phyloP scores from a whole-genome alignment of 371 early-diverging fungal species.

The Mucor velutinosus region DNA sequence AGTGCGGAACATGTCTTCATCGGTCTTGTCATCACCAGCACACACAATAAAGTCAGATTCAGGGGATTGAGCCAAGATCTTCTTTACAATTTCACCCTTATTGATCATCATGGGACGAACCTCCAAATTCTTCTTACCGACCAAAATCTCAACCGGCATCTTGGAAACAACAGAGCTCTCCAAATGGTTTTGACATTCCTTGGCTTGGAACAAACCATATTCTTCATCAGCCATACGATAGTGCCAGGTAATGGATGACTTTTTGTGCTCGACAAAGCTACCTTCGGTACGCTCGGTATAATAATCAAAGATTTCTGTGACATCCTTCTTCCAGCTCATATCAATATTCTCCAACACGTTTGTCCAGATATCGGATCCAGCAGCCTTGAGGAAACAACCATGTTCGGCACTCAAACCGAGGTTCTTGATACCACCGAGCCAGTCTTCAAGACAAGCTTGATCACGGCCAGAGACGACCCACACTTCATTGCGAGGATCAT shows the following conservation, averaged over 20 bases:
- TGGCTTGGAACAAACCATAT: constrained; percentile 79
- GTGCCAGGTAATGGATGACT: constrained; percentile 89
- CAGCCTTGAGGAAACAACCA: constrained; percentile 60
- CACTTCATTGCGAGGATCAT: constrained; percentile 81
- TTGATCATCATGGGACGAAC: constrained; percentile 78
- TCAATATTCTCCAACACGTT: constrained; percentile 80
- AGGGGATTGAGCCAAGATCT: constrained; percentile 59
- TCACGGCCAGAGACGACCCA: constrained; percentile 93
- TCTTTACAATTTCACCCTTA: constrained; percentile 93
- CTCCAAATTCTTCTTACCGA: constrained; percentile 96
- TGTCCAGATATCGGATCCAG: constrained; percentile 59
- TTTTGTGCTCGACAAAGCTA: constrained; percentile 83
- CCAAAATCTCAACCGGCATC: constrained; percentile 87
- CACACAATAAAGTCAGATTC: constrained; percentile 85
- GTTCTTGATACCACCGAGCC: constrained; percentile 79
- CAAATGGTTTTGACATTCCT: constrained; percentile 87
- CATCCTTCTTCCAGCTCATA: constrained; percentile 85
- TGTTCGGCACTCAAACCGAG: constrained; percentile 81
- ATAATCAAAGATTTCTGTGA: constrained; percentile 83
- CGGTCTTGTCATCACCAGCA: constrained; percentile 96
- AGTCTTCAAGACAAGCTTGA: constrained; percentile 77
- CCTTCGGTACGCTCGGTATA: constrained; percentile 92
- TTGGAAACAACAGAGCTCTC: constrained; percentile 77
- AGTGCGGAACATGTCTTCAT: constrained; percentile 93
- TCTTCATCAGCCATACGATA: constrained; percentile 86